These are phyloP conservation scores for Penstemon newberryi DNA, from an alignment of 257 asterid genomes.

Conservation along the genomic window DNA sequence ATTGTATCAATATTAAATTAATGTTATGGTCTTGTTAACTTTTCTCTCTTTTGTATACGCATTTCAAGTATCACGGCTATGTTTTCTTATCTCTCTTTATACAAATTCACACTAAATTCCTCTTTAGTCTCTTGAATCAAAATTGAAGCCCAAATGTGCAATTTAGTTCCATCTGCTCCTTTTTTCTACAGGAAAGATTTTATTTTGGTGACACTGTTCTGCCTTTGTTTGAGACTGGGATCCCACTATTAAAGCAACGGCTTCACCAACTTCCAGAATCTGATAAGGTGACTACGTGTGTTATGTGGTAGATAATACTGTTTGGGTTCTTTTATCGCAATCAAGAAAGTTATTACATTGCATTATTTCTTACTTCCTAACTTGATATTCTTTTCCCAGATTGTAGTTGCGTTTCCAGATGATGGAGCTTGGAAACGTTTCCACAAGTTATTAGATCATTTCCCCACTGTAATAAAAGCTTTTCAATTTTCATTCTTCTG, in stretches of 20 bases:
- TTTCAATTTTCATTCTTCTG: neutral
- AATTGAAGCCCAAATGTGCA: slow-evolving; percentile 2
- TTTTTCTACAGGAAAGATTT: slow-evolving; percentile 77
- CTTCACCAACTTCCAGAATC: slow-evolving; percentile 71
- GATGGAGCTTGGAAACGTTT: slow-evolving; percentile 99
- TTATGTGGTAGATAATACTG: slow-evolving; percentile 9
- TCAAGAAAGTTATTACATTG: neutral
- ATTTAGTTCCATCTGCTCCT: slow-evolving; percentile 21
- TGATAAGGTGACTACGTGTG: slow-evolving; percentile 52
- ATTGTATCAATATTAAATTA: neutral
- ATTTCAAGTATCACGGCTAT: neutral
- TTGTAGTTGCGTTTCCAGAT: slow-evolving; percentile 92
- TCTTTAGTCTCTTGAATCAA: neutral
- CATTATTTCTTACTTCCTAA: slow-evolving; percentile 6
- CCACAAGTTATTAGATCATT: slow-evolving; percentile 79
- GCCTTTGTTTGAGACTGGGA: slow-evolving; percentile 92
- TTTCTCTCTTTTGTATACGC: neutral
- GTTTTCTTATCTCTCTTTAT: neutral
- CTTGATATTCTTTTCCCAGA: slow-evolving; percentile 43
- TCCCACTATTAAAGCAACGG: slow-evolving; percentile 83
- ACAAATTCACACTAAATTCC: neutral
- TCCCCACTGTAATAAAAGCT: slow-evolving; percentile 53
- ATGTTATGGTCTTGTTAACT: neutral
- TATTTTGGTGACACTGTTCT: slow-evolving; percentile 83
- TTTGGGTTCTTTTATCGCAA: neutral